These are phyloP conservation scores for Tanacetum coccineum DNA, from an alignment of 129 eudicot species.

Conservation along the genomic window DNA sequence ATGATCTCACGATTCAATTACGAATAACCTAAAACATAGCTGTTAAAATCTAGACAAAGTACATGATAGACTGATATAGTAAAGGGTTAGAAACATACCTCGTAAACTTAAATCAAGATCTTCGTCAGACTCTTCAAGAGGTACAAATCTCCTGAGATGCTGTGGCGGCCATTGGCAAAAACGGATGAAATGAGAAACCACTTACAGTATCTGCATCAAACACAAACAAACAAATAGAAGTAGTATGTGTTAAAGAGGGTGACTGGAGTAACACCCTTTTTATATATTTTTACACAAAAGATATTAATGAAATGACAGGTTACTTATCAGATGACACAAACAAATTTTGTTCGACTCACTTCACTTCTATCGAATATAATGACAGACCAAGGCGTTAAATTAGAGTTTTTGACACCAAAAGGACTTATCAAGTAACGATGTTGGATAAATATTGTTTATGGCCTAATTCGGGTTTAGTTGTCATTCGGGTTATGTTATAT, in stretches of 20 bases:
- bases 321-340: neutral
- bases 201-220: slow-evolving; percentile 68
- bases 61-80: neutral
- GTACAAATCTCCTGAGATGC: slow-evolving; percentile 75
- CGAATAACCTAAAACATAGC: neutral
- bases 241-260: neutral
- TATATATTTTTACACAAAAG: neutral
- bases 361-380: no score
- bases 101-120: slow-evolving; percentile 33
- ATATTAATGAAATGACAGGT: neutral
- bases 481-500: no score
- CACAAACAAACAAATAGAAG: slow-evolving; percentile 13
- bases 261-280: neutral
- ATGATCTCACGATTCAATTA: neutral
- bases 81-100: slow-evolving; percentile 23
- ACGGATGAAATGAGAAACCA: slow-evolving; percentile 92
- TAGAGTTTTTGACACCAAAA: no score
- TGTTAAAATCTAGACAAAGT: neutral
- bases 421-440: no score
- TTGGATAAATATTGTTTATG: no score
- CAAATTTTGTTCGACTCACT: neutral
- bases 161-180: slow-evolving; percentile 89
- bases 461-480: no score
- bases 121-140: slow-evolving; percentile 54
- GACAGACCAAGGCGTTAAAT: no score